These are phyloP conservation scores for Nitzschia palea DNA, from an alignment of 108 stramenopile genomes.

Conservation along the genomic window DNA sequence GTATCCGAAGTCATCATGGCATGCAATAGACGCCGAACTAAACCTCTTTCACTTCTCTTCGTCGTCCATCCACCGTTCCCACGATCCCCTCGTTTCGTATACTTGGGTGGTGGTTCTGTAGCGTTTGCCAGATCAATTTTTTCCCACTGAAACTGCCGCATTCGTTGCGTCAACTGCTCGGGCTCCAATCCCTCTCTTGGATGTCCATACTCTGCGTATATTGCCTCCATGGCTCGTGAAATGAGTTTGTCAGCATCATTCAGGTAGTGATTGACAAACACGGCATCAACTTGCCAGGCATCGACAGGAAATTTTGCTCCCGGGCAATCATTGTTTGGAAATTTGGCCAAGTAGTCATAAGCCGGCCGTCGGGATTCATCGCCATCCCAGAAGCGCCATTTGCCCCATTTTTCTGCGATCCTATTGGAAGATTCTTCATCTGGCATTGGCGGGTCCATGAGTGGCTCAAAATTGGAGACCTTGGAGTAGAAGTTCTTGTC, in stretches of 20 bases:
- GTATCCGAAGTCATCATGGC: conserved; percentile 84
- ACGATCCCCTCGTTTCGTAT: conserved; percentile 22
- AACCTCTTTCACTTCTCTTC: conserved; percentile 57
- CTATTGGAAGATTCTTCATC: conserved; percentile 18
- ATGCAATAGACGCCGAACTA: conserved; percentile 76
- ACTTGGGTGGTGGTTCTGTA: conserved; percentile 32
- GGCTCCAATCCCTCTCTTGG: conserved; percentile 53
- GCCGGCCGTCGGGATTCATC: conserved; percentile 65
- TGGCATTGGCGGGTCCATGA: conserved; percentile 29
- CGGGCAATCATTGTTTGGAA: conserved; percentile 63
- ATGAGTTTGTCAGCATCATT: conserved; percentile 71
- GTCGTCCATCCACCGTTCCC: conserved; percentile 83
- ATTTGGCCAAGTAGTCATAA: conserved; percentile 52
- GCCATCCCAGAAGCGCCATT: conserved; percentile 84
- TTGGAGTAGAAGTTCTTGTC: conserved; percentile 27
- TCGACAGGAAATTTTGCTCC: conserved; percentile 69
- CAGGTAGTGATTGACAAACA: conserved; percentile 82
- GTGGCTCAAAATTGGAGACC: conserved; percentile 34
- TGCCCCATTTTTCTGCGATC: conserved; percentile 40
- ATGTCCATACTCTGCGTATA: conserved; percentile 69
- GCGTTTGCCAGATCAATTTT: conserved; percentile 47
- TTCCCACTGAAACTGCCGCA: conserved; percentile 61
- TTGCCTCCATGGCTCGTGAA: conserved; percentile 67
- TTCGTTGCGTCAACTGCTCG: conserved; percentile 41
- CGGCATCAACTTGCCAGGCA: conserved; percentile 87